Percentiles rank a stretch among this genome's conserved stretches.
These are phyloP conservation scores for Eucalyptus fibrosa DNA, from an alignment of 345 rosid species.

Conservation along the genomic window DNA sequence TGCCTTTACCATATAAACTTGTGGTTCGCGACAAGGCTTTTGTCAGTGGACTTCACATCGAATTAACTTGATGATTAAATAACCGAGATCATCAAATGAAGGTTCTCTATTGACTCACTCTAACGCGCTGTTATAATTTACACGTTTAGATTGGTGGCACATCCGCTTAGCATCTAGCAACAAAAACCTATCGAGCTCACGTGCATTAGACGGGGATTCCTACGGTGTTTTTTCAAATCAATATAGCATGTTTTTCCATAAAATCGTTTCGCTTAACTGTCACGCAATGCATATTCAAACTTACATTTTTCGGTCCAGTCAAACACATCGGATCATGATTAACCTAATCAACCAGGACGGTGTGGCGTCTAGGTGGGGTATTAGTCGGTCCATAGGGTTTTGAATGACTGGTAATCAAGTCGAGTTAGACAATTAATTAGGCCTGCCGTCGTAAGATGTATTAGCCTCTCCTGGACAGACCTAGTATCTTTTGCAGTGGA, in stretches of 20 bases:
- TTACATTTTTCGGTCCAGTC: not conserved
- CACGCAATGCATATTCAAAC: not conserved
- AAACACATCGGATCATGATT: not conserved
- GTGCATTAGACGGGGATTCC: not conserved
- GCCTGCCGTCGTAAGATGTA: not conserved
- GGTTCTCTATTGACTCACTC: not conserved
- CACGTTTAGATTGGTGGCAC: not conserved
- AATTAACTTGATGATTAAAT: not conserved
- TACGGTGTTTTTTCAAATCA: not conserved
- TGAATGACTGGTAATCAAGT: not conserved
- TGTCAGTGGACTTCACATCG: not conserved
- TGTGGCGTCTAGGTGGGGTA: not conserved
- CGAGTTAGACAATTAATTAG: not conserved
- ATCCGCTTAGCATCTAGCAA: not conserved
- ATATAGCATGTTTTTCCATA: not conserved
- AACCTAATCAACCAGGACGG: not conserved
- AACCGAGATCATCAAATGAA: not conserved
- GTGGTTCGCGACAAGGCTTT: fast-evolving
- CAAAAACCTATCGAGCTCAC: not conserved
- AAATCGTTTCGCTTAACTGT: not conserved
- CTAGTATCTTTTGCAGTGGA: not conserved
- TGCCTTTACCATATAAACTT: not conserved
- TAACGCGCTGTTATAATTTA: not conserved
- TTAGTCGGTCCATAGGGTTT: not conserved
- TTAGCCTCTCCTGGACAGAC: not conserved